These are phyloP conservation scores for Nissolia schottii DNA, from an alignment of 306 rosid genomes.

Conservation along the genomic window DNA sequence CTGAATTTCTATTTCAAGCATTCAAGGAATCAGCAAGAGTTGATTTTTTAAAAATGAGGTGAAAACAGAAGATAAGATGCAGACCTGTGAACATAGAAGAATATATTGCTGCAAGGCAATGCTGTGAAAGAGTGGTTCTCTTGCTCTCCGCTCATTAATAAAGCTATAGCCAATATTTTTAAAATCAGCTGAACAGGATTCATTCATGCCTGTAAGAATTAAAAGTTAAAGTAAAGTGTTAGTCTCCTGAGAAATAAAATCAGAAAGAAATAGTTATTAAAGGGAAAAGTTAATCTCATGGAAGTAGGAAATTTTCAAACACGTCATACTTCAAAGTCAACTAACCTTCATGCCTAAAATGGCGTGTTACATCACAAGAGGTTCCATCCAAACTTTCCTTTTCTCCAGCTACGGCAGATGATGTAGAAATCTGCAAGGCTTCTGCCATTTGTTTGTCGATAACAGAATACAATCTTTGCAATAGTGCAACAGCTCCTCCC, in stretches of 20 bases:
- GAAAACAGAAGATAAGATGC: slow-evolving; percentile 6
- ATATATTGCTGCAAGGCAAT: slow-evolving; percentile 85
- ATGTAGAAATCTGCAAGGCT: slow-evolving; percentile 19
- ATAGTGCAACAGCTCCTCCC: slow-evolving; percentile 79
- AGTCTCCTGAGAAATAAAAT: background rate
- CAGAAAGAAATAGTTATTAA: background rate
- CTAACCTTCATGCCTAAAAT: slow-evolving; percentile 33
- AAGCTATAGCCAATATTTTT: slow-evolving; percentile 60
- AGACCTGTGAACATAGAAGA: slow-evolving; percentile 85
- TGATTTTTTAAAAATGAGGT: background rate
- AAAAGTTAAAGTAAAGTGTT: slow-evolving; percentile 11
- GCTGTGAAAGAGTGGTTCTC: slow-evolving; percentile 61
- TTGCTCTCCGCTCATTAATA: slow-evolving; percentile 40
- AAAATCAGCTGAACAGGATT: slow-evolving; percentile 30
- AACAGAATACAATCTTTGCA: slow-evolving; percentile 57
- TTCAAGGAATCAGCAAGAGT: background rate
- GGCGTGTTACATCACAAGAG: slow-evolving; percentile 30
- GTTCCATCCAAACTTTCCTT: slow-evolving; percentile 29
- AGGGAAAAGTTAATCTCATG: background rate
- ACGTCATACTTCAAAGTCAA: background rate
- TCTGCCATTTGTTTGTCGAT: slow-evolving; percentile 44
- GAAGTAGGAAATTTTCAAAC: background rate
- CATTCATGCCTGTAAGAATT: slow-evolving; percentile 35
- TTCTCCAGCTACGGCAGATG: slow-evolving; percentile 20
- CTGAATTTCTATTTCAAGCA: slow-evolving; percentile 16